Conservation (phyloP, 2,329 filamentous ascomycete genomes). For the Cryphonectria naterciae region DNA sequence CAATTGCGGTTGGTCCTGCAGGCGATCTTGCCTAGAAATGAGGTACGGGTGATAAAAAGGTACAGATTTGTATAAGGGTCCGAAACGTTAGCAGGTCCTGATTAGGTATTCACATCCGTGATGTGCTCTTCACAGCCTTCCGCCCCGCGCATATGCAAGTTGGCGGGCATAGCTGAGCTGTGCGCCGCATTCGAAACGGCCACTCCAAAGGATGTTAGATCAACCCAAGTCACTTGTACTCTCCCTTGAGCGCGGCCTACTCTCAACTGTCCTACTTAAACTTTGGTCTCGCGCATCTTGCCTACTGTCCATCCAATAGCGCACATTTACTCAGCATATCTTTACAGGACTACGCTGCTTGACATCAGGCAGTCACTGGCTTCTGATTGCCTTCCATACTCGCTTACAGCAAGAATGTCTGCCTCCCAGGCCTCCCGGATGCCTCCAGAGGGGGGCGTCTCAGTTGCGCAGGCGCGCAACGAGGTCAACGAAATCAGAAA, state of each 20-base stretch:
- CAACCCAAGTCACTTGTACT: not conserved
- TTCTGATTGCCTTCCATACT: not conserved
- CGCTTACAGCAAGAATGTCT: not conserved
- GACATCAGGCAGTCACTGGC: not conserved
- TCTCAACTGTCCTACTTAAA: not conserved
- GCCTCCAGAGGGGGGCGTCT: not conserved
- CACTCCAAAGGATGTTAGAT: not conserved
- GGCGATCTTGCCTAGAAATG: not conserved
- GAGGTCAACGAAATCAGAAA: not conserved
- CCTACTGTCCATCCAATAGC: not conserved
- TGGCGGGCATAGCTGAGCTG: not conserved
- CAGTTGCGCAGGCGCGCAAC: not conserved
- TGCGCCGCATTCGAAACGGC: not conserved
- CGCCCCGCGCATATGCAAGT: not conserved
- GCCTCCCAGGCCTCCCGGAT: not conserved
- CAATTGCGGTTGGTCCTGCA: too few relatives aligned
- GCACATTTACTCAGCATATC: not conserved
- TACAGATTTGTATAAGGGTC: not conserved
- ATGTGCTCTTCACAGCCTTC: not conserved
- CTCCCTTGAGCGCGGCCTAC: not conserved
- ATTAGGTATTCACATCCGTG: not conserved
- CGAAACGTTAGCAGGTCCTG: not conserved
- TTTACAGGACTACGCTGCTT: not conserved
- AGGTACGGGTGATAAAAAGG: not conserved
- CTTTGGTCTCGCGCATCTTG: too few relatives aligned